phyloP scores from a whole-genome alignment of 108 stramenopile genomes.

The Skeletonema tropicum region DNA sequence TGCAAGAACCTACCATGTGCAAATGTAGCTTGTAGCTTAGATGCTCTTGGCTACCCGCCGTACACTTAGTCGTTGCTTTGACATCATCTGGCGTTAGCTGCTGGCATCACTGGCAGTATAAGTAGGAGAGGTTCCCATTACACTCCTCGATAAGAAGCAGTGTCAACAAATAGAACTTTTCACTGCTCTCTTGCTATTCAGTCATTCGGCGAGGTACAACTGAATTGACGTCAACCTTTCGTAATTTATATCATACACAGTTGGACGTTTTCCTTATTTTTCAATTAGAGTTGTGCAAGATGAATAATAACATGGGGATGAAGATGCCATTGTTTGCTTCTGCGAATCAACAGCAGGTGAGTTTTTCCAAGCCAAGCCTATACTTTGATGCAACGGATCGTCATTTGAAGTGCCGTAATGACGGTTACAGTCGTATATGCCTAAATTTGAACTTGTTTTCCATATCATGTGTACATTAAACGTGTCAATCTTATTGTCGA shows the following conservation, averaged over 20 bases:
- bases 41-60: no score
- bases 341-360: conserved; percentile 4
- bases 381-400: neutral
- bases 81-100: no score
- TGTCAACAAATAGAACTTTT: neutral
- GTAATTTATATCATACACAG: neutral
- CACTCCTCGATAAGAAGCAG: no score
- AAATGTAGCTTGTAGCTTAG: no score
- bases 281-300: neutral
- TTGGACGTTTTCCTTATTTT: neutral
- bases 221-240: neutral
- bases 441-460: neutral
- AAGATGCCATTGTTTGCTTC: conserved; percentile 3
- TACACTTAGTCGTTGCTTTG: no score
- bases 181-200: neutral
- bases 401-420: neutral
- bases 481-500: neutral
- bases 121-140: no score
- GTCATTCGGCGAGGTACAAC: no score
- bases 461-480: neutral
- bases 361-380: no score
- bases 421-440: neutral
- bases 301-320: conserved; percentile 5
- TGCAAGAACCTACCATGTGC: no score
- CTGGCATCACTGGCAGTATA: no score